Base-by-base conservation (phyloP, 208 protist genomes). In the Trypanosoma avium region DNA sequence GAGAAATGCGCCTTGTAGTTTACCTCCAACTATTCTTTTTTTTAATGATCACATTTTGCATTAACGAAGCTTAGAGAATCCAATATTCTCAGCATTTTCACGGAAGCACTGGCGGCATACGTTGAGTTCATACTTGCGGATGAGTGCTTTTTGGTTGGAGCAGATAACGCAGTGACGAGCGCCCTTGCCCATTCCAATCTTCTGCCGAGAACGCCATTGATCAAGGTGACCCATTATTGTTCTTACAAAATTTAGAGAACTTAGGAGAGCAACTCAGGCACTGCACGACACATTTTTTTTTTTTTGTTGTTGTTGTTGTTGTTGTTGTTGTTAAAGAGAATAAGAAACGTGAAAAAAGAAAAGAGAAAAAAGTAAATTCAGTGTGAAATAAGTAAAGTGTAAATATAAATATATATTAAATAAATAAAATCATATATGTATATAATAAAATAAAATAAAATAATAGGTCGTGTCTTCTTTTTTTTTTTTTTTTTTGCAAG, bases 21-120 rank as follows among this genome's bases (percentile, higher is more conserved):
- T 30, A 17, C 47, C 26, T 52, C 7, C 47, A 2, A 15, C 47
- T 24, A 8, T 50, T 50, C 2, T 6, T 50, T 9, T 2, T 9
- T 42, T 26, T 15, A n/a, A 24, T 3, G 3, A 12, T 2, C 29
- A n/a, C 32, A 26, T 42, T 2, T 1, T 10, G 32, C 29, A 3
- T 92, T 92, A 95, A 55, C 84, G 84, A 27, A 95, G 87, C 86
- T 97, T 97, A 64, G 55, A 76, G 82, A 94, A 97, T 52, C 90
- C 90, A 64, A 96, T 91, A 80, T 92, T 66, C 70, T 93, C 75
- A 15, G 88, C 83, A 68, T 97, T 97, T 72, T 96, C 90, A 79
- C 88, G 87, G 86, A 97, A 97, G 86, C 93, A 97, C 85, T 96
- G 88, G 77, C 93, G 87, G 87, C 93, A 97, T 21, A 96, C 79